A percentile compares a stretch with the other conserved stretches of the same genome.
Conservation (phyloP, 1,139 yeast genomes). For the Lodderomyces beijingensis region DNA sequence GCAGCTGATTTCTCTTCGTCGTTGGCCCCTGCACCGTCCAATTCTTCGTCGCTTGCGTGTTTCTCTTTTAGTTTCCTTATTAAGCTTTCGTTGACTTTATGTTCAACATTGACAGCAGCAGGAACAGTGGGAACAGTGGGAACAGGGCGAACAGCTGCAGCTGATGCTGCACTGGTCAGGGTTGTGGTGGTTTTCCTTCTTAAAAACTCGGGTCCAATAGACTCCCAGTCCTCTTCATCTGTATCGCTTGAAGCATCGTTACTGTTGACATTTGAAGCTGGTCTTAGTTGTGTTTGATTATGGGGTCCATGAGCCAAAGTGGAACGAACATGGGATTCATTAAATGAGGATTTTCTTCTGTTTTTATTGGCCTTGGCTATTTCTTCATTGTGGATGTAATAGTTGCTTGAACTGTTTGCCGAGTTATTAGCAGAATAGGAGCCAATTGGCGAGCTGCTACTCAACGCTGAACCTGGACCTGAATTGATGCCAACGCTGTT, state of each 20-base stretch:
- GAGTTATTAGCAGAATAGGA: neutral
- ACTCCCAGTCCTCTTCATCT: constrained; percentile 94
- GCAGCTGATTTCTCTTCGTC: constrained; percentile 50
- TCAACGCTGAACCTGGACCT: constrained; percentile 6
- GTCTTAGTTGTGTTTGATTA: neutral
- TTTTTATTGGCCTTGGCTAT: constrained; percentile 16
- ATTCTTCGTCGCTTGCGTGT: constrained; percentile 1
- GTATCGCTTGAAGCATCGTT: constrained; percentile 36
- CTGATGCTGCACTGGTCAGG: constrained; percentile 2
- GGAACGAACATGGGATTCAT: constrained; percentile 40
- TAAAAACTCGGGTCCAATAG: constrained; percentile 71
- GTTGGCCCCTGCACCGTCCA: constrained; percentile 5
- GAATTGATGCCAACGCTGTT: constrained; percentile 3
- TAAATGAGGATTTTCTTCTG: constrained; percentile 41
- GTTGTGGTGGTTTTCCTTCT: constrained; percentile 25
- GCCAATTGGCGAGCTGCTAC: constrained; percentile 5
- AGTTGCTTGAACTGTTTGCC: neutral
- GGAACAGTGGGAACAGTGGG: neutral
- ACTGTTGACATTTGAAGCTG: constrained; percentile 2
- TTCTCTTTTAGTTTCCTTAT: neutral
- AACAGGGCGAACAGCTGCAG: neutral
- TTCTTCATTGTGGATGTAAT: constrained; percentile 6
- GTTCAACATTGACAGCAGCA: neutral
- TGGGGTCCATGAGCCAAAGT: constrained; percentile 23
- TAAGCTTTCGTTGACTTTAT: neutral